phyloP scores from a whole-genome alignment of 2,329 filamentous ascomycete species.

The Chaetothyriales sp. region DNA sequence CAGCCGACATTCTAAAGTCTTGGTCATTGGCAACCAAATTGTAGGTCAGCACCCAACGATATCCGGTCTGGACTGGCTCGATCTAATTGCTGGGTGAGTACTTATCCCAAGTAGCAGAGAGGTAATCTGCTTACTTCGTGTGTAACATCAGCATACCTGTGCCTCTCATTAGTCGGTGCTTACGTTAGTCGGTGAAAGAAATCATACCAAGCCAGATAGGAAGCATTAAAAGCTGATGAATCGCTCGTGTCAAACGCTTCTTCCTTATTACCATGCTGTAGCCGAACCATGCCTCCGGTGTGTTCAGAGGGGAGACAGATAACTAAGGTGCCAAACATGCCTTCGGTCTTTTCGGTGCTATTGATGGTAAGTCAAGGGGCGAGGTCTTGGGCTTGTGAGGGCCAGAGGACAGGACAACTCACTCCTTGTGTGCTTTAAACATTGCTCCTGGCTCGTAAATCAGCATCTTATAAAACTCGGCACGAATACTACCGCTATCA shows the following conservation, averaged over 20 bases:
- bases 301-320: slow-evolving; percentile 35
- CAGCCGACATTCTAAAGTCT: background rate
- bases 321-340: slow-evolving; percentile 37
- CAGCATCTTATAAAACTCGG: slow-evolving; percentile 33
- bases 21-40: slow-evolving; percentile 29
- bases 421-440: slow-evolving; percentile 33
- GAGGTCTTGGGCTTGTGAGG: no score
- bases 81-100: background rate
- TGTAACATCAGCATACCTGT: slow-evolving; percentile 30
- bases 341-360: slow-evolving; percentile 29
- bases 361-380: background rate
- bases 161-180: background rate
- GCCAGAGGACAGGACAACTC: background rate
- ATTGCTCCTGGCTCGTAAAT: slow-evolving; percentile 37
- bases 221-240: slow-evolving; percentile 18
- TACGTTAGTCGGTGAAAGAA: background rate
- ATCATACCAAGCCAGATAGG: slow-evolving; percentile 27
- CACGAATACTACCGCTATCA: slow-evolving; percentile 14
- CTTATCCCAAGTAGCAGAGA: background rate
- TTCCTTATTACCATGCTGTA: slow-evolving; percentile 25
- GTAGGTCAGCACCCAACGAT: slow-evolving; percentile 38
- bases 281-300: slow-evolving; percentile 30
- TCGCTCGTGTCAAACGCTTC: slow-evolving; percentile 21
- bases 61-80: slow-evolving; percentile 32
- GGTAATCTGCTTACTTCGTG: slow-evolving; percentile 28